Conservation (phyloP, 495 filamentous ascomycete genomes). For the Trichoderma virens region DNA sequence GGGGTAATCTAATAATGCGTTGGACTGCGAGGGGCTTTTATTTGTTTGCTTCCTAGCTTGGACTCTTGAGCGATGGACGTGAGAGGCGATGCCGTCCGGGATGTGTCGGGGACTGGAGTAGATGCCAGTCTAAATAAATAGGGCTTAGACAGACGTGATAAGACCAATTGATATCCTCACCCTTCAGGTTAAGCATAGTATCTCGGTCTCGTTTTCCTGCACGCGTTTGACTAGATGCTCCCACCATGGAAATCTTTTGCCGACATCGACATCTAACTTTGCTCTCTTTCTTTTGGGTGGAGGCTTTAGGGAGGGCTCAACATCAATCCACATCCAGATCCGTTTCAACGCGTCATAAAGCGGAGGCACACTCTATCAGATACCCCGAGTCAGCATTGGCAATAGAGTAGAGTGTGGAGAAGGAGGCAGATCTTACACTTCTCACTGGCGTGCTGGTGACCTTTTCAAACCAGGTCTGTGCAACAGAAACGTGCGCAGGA, state of each 20-base stretch:
- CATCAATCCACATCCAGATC: constrained; percentile 9
- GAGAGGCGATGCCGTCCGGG: not conserved
- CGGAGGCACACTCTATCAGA: constrained; percentile 8
- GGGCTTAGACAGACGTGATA: no score
- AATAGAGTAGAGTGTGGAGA: not conserved
- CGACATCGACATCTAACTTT: not conserved
- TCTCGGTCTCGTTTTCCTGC: not conserved
- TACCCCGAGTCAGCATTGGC: not conserved
- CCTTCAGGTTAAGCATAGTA: constrained; percentile 5
- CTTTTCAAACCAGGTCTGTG: constrained; percentile 8
- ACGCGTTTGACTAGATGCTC: constrained; percentile 2
- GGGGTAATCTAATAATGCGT: not conserved
- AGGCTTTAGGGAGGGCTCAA: not conserved
- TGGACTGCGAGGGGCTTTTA: not conserved
- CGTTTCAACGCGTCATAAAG: constrained; percentile 4
- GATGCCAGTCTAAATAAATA: not conserved
- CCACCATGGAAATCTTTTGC: constrained; percentile 7
- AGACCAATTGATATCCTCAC: not conserved
- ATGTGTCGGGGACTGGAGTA: not conserved
- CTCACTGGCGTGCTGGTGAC: constrained; percentile 4
- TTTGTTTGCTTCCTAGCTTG: not conserved
- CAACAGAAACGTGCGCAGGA: not conserved
- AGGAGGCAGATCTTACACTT: not conserved
- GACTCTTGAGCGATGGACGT: not conserved
- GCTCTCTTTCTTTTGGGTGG: not conserved